Base-by-base conservation (phyloP, 176 grass and related monocot species). In the Bolboschoenus planiculmis region DNA sequence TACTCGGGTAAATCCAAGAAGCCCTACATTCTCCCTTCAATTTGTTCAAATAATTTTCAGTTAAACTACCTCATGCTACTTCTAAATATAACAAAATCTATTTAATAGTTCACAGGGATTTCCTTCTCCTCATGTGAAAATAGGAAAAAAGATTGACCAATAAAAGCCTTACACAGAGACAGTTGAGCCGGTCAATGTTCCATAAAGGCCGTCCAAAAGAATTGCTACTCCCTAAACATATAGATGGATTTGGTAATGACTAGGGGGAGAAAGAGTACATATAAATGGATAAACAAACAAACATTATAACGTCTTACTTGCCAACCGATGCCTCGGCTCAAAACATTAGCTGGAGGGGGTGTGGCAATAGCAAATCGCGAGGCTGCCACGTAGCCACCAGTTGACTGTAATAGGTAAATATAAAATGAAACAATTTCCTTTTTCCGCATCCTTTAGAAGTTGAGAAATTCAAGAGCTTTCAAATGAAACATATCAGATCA, bases 251-350 rank as follows among this genome's bases (percentile, higher is more conserved):
- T 44, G 10, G 27, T 47, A 73, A 24, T 47, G 68, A 73, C n/a
- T 26, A 46, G 20, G 39, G 5, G 1, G 37, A 46, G 3, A n/a
- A n/a, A n/a, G n/a, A 47, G 9, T 36, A 2, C 8, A 61, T 20
- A 27, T 23, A 81, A 78, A 11, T 63, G 9, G 18, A 72, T n/a
- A 65, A 84, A 63, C 67, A 30, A 84, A 81, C 16, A 56, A 44
- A 27, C 70, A 47, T 74, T 48, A 74, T 26, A 62, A n/a, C 18
- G 67, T 7, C 74, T 70, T 30, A 90, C 88, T 85, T 90, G 88
- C 88, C 88, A 90, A 37, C 88, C 88, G 79, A 90, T 90, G 85
- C 88, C 85, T 87, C 88, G 74, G 54, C 88, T 90, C 80, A 90
- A 64, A 63, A 90, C 85, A 87, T 90, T 79, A 81, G 88, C 88